A percentile compares a stretch with the other conserved stretches of the same genome.
Conservation (phyloP, 495 filamentous ascomycete species). For the Lophiostoma macrostomum region DNA sequence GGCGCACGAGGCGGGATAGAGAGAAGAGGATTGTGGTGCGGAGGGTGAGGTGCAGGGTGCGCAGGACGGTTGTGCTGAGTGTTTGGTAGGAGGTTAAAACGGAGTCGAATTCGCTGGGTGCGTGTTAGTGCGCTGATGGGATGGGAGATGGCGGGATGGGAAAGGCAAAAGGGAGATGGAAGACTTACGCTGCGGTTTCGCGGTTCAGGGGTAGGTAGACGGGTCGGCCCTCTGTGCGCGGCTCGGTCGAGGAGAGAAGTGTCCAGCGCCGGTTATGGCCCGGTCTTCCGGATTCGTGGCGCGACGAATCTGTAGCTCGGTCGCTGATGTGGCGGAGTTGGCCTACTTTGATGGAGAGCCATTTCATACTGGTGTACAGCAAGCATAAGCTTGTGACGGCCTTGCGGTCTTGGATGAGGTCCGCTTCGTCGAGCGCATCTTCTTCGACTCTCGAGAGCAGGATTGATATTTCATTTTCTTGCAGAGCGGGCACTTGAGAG, state of each 20-base stretch:
- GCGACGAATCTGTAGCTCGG: conserved; percentile 44
- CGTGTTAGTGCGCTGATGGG: too few species aligned
- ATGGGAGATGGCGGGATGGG: too few species aligned
- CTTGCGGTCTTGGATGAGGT: conserved; percentile 87
- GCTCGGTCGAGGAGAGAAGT: conserved; percentile 58
- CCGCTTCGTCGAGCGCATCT: conserved; percentile 62
- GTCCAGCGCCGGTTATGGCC: conserved; percentile 71
- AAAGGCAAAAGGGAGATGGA: neutral
- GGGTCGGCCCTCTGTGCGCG: conserved; percentile 54
- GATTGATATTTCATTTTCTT: conserved; percentile 59
- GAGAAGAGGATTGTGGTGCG: conserved; percentile 73
- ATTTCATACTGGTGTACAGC: conserved; percentile 96
- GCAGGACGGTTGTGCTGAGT: conserved; percentile 70
- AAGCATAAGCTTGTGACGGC: conserved; percentile 78
- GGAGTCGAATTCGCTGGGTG: conserved; percentile 71
- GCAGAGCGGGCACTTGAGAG: conserved; percentile 35
- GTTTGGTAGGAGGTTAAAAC: conserved; percentile 76
- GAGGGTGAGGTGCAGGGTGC: conserved; percentile 83
- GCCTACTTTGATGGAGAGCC: conserved; percentile 77
- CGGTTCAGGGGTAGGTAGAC: conserved; percentile 87
- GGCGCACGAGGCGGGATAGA: conserved; percentile 27
- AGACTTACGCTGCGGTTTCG: conserved; percentile 69
- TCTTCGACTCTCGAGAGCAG: conserved; percentile 64
- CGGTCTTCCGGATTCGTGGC: conserved; percentile 42
- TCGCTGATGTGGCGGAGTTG: conserved; percentile 70